phyloP scores from a whole-genome alignment of 306 rosid genomes.

The Canavalia gladiata region DNA sequence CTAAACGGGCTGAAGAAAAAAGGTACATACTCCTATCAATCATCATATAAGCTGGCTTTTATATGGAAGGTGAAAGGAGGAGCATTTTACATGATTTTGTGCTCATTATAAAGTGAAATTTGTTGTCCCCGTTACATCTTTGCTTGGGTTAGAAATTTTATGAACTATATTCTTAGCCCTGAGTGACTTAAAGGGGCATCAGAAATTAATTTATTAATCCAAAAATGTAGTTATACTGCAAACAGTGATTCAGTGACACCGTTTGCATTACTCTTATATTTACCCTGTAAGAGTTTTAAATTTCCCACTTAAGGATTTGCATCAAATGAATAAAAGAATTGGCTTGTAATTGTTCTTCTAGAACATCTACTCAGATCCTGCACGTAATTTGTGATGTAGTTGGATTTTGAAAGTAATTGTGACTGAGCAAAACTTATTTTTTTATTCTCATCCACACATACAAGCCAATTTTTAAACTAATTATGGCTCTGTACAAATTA shows the following conservation, averaged over 20 bases:
- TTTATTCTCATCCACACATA: neutral
- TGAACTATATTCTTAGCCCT: neutral
- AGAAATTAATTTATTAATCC: neutral
- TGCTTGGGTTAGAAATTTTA: too few species aligned
- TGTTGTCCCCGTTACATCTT: too few species aligned
- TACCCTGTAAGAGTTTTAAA: neutral
- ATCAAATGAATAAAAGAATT: slow-evolving; percentile 9
- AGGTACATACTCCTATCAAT: slow-evolving; percentile 55
- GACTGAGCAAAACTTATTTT: slow-evolving; percentile 28
- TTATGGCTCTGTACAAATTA: neutral
- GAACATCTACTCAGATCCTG: slow-evolving; percentile 4
- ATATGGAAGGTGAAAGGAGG: neutral
- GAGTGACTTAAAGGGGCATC: neutral
- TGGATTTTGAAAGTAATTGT: slow-evolving; percentile 21
- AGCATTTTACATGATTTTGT: slow-evolving; percentile 4
- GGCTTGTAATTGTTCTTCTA: slow-evolving; percentile 9
- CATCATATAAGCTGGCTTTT: slow-evolving; percentile 1
- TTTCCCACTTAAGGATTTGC: neutral
- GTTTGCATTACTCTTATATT: neutral
- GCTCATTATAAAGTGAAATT: neutral
- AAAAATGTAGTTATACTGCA: neutral
- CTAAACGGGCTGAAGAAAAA: slow-evolving; percentile 69
- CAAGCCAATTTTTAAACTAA: neutral
- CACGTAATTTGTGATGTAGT: slow-evolving; percentile 9
- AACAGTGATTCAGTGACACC: neutral